Conservation (phyloP, 768 basidiomycete genomes). For the Leccinum incarnatum region DNA sequence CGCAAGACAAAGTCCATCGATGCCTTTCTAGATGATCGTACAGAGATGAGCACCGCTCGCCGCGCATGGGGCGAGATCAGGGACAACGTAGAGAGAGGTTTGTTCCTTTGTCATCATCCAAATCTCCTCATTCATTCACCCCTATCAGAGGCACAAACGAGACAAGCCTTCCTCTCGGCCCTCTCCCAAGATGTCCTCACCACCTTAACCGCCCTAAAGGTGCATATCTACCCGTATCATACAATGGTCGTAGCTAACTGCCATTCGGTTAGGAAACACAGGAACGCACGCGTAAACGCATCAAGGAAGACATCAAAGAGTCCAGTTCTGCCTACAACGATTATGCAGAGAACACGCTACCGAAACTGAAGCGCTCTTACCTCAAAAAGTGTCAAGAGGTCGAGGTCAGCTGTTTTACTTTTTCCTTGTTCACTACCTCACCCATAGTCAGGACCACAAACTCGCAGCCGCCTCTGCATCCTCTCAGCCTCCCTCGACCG, state of each 20-base stretch:
- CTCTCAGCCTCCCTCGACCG: constrained; percentile 27
- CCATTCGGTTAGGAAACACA: constrained; percentile 66
- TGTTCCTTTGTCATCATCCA: constrained; percentile 12
- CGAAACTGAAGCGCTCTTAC: constrained; percentile 77
- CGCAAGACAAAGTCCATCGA: constrained; percentile 70
- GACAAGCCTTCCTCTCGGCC: constrained; percentile 74
- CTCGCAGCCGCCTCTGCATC: constrained; percentile 37
- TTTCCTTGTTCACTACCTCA: constrained; percentile 9
- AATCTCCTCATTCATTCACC: constrained; percentile 3
- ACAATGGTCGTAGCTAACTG: constrained; percentile 1
- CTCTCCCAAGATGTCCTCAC: constrained; percentile 71
- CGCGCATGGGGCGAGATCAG: constrained; percentile 81
- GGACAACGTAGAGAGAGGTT: constrained; percentile 83
- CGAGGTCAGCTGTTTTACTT: constrained; percentile 51
- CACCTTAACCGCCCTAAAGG: constrained; percentile 67
- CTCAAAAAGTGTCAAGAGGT: constrained; percentile 83
- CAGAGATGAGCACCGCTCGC: constrained; percentile 60
- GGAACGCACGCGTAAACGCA: constrained; percentile 85
- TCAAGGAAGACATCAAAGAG: constrained; percentile 87
- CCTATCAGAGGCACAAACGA: constrained; percentile 70
- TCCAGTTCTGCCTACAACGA: constrained; percentile 76
- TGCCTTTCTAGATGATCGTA: constrained; percentile 66
- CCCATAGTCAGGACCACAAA: constrained; percentile 59
- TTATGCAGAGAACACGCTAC: constrained; percentile 74
- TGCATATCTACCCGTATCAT: constrained; percentile 22